A percentile compares a stretch with the other conserved stretches of the same genome.
phyloP scores from a whole-genome alignment of 192 early-diverging fungal genomes.

The Phlyctochytrium planicorne region DNA sequence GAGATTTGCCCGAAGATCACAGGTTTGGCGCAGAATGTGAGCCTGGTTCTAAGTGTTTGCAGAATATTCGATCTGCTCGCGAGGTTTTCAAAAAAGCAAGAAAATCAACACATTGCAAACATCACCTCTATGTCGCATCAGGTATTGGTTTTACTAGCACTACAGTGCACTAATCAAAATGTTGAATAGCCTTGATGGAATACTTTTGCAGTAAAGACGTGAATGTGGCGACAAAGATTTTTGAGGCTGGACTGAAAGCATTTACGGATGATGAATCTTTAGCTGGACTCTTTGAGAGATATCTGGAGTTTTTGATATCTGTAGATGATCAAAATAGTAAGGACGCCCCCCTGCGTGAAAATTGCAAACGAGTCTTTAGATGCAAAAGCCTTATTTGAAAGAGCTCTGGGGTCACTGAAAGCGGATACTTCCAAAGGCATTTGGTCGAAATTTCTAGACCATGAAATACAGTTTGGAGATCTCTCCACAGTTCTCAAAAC shows the following conservation, averaged over 20 bases:
- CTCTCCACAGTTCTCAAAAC: conserved; percentile 68
- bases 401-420: conserved; percentile 70
- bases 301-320: conserved; percentile 84
- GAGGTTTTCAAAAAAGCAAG: conserved; percentile 75
- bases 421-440: conserved; percentile 69
- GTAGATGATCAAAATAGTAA: conserved; percentile 89
- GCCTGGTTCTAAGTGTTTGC: neutral
- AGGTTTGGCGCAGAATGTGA: conserved; percentile 48
- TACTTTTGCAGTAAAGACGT: conserved; percentile 86
- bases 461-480: conserved; percentile 89
- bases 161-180: too few relatives aligned
- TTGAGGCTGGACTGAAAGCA: conserved; percentile 82
- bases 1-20: conserved; percentile 72
- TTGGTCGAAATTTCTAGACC: conserved; percentile 81
- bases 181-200: conserved; percentile 77
- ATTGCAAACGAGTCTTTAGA: conserved; percentile 47
- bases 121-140: conserved; percentile 85
- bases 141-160: conserved; percentile 38
- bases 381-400: conserved; percentile 85
- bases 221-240: conserved; percentile 80
- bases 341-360: neutral
- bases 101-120: conserved; percentile 70
- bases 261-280: conserved; percentile 67
- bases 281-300: conserved; percentile 66
- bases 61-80: conserved; percentile 72